Evolutionary conservation across 2,329 filamentous ascomycete species (phyloP).

Genomic region (Sporothrix humicola): DNA sequence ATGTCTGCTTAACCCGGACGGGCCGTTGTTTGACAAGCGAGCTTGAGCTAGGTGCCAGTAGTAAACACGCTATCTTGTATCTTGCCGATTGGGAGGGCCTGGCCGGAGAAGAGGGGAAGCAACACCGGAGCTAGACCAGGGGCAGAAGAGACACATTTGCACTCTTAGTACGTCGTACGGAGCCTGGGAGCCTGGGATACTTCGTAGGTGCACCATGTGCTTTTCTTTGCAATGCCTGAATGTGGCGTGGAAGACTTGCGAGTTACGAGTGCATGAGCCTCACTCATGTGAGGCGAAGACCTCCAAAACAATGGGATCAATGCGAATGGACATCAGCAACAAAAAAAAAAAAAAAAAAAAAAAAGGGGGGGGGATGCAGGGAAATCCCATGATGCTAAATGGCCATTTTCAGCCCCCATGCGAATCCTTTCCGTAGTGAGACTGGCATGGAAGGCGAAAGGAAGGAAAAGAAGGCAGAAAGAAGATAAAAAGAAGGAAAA

Average conservation of each 20-base stretch:
- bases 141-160: neutral
- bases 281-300: neutral
- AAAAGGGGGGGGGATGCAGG: neutral
- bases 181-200: no score
- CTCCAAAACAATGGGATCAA: no score
- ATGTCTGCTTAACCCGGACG: slow-evolving; percentile 3
- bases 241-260: no score
- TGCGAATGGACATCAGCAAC: no score
- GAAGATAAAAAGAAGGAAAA: neutral
- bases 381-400: neutral
- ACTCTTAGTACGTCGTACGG: no score
- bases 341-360: neutral
- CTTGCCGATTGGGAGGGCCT: slow-evolving; percentile 2
- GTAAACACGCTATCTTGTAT: neutral
- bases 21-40: slow-evolving; percentile 23
- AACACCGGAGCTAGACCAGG: slow-evolving; percentile 6
- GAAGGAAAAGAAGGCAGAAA: neutral
- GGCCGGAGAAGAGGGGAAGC: slow-evolving; percentile 26
- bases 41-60: neutral
- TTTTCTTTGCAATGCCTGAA: no score
- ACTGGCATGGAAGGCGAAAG: slow-evolving; percentile 24
- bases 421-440: slow-evolving; percentile 17
- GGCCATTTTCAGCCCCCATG: neutral
- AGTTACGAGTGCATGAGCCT: neutral
- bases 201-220: no score